A percentile compares a stretch with the other conserved stretches of the same genome.
phyloP scores from a whole-genome alignment of 2,329 filamentous ascomycete genomes.

The Epichloe scottii region DNA sequence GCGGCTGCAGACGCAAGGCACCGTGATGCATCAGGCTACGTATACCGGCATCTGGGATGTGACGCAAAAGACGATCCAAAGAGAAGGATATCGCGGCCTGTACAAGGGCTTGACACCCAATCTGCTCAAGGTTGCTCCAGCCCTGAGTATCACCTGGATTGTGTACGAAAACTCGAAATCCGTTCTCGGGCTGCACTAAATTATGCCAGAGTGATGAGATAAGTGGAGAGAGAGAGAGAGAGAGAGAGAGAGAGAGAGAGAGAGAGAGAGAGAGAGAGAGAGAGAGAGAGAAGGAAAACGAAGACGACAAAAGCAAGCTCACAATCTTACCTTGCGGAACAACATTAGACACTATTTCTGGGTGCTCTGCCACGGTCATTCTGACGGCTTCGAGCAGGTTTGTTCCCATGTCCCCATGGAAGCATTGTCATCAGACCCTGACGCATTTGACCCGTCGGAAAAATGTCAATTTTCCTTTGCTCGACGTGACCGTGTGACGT shows the following conservation, averaged over 20 bases:
- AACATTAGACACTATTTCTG: too few species aligned
- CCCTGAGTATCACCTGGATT: slow-evolving; percentile 89
- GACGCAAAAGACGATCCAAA: slow-evolving; percentile 64
- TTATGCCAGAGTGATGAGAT: not conserved
- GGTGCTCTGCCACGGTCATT: too few species aligned
- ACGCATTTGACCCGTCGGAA: not conserved
- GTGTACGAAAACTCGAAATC: slow-evolving; percentile 86
- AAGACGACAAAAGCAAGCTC: too few species aligned
- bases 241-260: not conserved
- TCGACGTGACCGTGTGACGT: too few species aligned
- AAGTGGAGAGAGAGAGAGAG: not conserved
- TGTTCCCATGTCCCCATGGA: not conserved
- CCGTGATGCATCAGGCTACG: slow-evolving; percentile 75
- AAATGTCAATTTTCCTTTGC: not conserved
- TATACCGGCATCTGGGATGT: slow-evolving; percentile 91
- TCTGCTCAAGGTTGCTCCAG: slow-evolving; percentile 87
- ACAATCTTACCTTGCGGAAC: too few species aligned
- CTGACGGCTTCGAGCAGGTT: too few species aligned
- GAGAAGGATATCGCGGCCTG: slow-evolving; percentile 73
- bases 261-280: not conserved
- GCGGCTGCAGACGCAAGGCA: slow-evolving; percentile 85
- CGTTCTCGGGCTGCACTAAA: slow-evolving; percentile 41
- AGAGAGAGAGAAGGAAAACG: not conserved
- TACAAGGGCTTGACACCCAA: slow-evolving; percentile 96
- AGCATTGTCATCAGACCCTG: not conserved